Base-by-base conservation (phyloP, 495 filamentous ascomycete genomes). In the Trichoderma asperelloides region DNA sequence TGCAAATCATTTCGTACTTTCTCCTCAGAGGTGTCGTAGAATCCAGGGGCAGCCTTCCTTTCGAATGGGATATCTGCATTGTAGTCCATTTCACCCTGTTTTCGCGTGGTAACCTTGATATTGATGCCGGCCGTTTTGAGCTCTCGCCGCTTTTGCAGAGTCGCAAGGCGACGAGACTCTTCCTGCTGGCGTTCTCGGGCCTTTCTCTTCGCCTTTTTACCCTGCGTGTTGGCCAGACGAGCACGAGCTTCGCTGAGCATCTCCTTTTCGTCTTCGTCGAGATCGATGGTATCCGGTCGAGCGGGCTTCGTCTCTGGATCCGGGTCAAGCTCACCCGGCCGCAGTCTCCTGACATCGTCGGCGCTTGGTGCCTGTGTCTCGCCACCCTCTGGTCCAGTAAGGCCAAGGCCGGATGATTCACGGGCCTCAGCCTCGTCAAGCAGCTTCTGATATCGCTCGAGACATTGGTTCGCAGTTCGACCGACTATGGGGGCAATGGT, bases 201-300 rank as follows among this genome's bases (percentile, higher is more conserved):
- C 81, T 98, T 98, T 66, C 95, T 85, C 83, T 98, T 98, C 7
- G 95, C 96, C 82, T 98, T 98, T 80, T 98, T 98, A 75, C 95
- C 95, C 76, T 97, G 93, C 41, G 94, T 97, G 71, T 98, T 98
- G 45, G 96, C 95, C 66, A 98, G 81, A 78, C 95, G 90, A 67
- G 95, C 95, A 72, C 95, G 91, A 65, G 95, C 95, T 78, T 98
- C 95, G 76, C 93, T 97, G 71, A 98, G 79, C 95, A 98, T 98
- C 75, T 98, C 96, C 80, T 98, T 98, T 76, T 98, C 96, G 73
- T 98, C 95, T 79, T 98, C 95, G 73, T 98, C 95, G 66, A 98
- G 84, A 78, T 98, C 95, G 74, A 98, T 94, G 2, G 96, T 97
- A 74, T 98, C 95, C 51, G 95, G 96, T 37, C 92, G 86, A n/a